Conservation (phyloP, 345 rosid genomes). For the Bruguiera parviflora region DNA sequence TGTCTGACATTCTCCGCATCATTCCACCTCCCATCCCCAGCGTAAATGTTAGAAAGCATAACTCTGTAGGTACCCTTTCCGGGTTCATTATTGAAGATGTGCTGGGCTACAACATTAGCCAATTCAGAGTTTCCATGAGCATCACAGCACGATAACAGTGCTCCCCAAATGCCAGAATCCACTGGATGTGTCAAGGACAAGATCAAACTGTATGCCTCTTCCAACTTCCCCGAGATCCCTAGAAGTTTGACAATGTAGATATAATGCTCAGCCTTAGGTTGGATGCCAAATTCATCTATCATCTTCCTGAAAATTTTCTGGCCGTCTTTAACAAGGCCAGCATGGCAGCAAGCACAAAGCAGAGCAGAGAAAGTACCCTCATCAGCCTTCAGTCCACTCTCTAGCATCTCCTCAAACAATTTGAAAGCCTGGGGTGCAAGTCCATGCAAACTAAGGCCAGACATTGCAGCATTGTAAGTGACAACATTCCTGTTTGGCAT, state of each 20-base stretch:
- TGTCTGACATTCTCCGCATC: conserved; percentile 57
- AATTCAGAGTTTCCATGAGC: conserved; percentile 46
- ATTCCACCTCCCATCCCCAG: conserved; percentile 72
- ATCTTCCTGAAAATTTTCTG: conserved; percentile 55
- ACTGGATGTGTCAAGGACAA: conserved; percentile 57
- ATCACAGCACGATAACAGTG: conserved; percentile 76
- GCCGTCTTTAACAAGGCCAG: conserved; percentile 61
- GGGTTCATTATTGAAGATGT: conserved; percentile 47
- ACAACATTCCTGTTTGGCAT: conserved; percentile 45
- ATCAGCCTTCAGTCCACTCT: conserved; percentile 53
- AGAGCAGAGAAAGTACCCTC: conserved; percentile 70
- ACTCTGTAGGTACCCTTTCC: conserved; percentile 59
- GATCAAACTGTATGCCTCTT: conserved; percentile 59
- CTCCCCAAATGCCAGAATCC: conserved; percentile 78
- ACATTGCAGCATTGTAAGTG: conserved; percentile 66
- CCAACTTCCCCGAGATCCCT: conserved; percentile 65
- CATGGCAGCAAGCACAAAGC: conserved; percentile 76
- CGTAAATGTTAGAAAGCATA: conserved; percentile 72
- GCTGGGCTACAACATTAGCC: conserved; percentile 64
- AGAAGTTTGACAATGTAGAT: conserved; percentile 77
- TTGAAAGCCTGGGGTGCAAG: conserved; percentile 58
- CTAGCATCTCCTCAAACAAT: conserved; percentile 49
- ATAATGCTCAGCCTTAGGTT: conserved; percentile 58
- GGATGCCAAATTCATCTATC: conserved; percentile 60
- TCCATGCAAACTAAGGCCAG: conserved; percentile 72